Percentiles rank a stretch among this genome's conserved stretches.
These are phyloP conservation scores for Candida khao-thaluensis DNA, from an alignment of 805 yeast species.

Conservation along the genomic window DNA sequence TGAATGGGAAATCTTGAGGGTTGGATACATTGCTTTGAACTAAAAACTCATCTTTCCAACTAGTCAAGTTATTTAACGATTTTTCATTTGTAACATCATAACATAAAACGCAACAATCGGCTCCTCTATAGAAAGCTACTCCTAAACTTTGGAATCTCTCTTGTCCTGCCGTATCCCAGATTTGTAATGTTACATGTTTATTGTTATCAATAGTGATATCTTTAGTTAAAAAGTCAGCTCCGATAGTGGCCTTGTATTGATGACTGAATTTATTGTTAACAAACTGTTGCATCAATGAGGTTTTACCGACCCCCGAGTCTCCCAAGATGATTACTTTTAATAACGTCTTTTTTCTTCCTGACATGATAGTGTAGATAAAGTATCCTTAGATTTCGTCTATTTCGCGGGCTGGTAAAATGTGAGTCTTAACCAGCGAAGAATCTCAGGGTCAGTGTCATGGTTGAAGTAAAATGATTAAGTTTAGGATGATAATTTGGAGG, in stretches of 20 bases:
- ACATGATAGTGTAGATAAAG: constrained; percentile 41
- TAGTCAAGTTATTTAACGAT: constrained; percentile 81
- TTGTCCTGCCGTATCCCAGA: constrained; percentile 99
- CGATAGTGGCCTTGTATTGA: constrained; percentile 96
- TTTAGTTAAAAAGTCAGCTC: constrained; percentile 94
- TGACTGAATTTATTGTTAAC: constrained; percentile 92
- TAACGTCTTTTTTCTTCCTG: constrained; percentile 69
- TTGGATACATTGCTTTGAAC: constrained; percentile 91
- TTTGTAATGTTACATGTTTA: constrained; percentile 74
- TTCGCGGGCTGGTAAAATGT: constrained; percentile 4
- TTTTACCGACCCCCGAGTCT: constrained; percentile 97
- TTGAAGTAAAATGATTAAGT: no score
- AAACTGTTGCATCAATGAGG: constrained; percentile 95
- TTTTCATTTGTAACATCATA: constrained; percentile 95
- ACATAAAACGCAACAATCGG: constrained; percentile 95
- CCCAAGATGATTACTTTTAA: constrained; percentile 90
- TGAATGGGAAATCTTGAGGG: constrained; percentile 95
- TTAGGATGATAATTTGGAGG: no score
- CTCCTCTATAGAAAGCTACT: constrained; percentile 96
- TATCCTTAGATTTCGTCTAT: background rate
- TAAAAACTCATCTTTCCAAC: constrained; percentile 95
- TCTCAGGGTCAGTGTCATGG: no score
- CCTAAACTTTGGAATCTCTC: constrained; percentile 96
- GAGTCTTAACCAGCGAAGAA: no score
- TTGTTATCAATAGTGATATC: constrained; percentile 80